Base-by-base conservation (phyloP, 2,329 filamentous ascomycete species). In the Hymenotorrendiella dingleyae region DNA sequence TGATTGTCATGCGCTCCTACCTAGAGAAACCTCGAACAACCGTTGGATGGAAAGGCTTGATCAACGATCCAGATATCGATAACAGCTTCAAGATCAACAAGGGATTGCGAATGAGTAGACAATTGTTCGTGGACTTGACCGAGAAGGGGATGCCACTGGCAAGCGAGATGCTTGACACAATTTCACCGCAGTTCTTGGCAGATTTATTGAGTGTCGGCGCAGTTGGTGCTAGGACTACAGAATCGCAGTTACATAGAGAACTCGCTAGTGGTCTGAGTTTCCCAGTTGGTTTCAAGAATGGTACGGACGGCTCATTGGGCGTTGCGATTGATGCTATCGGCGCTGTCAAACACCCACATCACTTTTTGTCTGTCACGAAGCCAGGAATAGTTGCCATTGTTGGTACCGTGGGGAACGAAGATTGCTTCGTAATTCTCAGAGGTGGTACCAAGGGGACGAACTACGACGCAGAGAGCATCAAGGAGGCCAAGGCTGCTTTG, bases 21-120 rank as follows among this genome's bases (percentile, higher is more conserved):
- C 80, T 98, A 47, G 93, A 98, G 76, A 98, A 98, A 76, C 93
- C 93, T 17, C 82, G 93, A 52, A 98, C 93, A 21, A 98, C 93
- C 0, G 88, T 98, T 21, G 93, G 93, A 55, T 98, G 93, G 93
- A 98, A 98, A 73, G 93, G 93, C 37, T 72, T 98, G 57, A 94
- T 98, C 71, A 97, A 98, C 65, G 93, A 98, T 67, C 93, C 93
- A 2, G 91, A 97, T 61, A 94, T 98, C 62, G 90, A 97, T 67
- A 91, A 95, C 65, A 93, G 85, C 67, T 97, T 95, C 84, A 82
- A 96, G 70, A 97, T 98, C 71, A 97, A 97, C 76, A 97, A 97
- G 74, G 93, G 93, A 16, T 69, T 98, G 60, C 81, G 86, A 38
- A 73, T 89, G 42, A 86, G 88, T 43, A 78, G 93, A 55, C 83